These are phyloP conservation scores for Lactarius sp. DNA, from an alignment of 768 basidiomycete species.

Conservation along the genomic window DNA sequence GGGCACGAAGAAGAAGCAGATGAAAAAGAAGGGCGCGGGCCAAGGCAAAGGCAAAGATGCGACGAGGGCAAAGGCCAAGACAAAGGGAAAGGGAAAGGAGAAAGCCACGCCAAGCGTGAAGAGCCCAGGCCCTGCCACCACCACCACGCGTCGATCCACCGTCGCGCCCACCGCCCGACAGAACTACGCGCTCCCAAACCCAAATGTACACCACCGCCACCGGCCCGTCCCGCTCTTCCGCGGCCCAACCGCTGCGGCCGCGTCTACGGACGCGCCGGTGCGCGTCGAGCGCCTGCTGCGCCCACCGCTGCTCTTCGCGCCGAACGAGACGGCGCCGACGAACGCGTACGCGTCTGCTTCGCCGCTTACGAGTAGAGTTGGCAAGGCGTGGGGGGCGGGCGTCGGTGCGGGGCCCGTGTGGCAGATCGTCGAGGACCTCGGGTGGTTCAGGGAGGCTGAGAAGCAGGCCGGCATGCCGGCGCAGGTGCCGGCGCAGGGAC, in stretches of 20 bases:
- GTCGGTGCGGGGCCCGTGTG: slow-evolving; percentile 73
- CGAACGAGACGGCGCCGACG: slow-evolving; percentile 41
- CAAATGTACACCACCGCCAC: slow-evolving; percentile 69
- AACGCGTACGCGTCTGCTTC: slow-evolving; percentile 50
- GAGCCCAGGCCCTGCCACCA: not conserved
- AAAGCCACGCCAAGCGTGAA: not conserved
- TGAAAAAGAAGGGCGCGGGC: slow-evolving; percentile 22
- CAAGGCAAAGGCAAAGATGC: slow-evolving; percentile 8
- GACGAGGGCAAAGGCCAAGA: slow-evolving; percentile 1
- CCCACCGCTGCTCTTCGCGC: slow-evolving; percentile 47
- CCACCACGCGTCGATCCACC: not conserved
- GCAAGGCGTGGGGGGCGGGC: slow-evolving; percentile 68
- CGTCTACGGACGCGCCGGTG: not conserved
- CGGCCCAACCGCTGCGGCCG: slow-evolving; percentile 30
- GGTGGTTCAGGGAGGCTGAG: slow-evolving; percentile 66
- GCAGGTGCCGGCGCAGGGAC: not conserved
- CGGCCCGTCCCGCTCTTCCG: slow-evolving; percentile 58
- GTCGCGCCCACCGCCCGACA: slow-evolving; percentile 37
- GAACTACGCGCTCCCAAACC: slow-evolving; percentile 56
- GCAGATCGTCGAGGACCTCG: slow-evolving; percentile 73
- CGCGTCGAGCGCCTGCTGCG: slow-evolving; percentile 54
- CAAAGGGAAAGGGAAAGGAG: not conserved
- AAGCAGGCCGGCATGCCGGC: slow-evolving; percentile 26
- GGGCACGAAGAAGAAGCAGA: slow-evolving; percentile 26
- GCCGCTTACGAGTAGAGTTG: slow-evolving; percentile 50